A percentile compares a stretch with the other conserved stretches of the same genome.
phyloP scores from a whole-genome alignment of 306 rosid species.

The Alnus rubra region DNA sequence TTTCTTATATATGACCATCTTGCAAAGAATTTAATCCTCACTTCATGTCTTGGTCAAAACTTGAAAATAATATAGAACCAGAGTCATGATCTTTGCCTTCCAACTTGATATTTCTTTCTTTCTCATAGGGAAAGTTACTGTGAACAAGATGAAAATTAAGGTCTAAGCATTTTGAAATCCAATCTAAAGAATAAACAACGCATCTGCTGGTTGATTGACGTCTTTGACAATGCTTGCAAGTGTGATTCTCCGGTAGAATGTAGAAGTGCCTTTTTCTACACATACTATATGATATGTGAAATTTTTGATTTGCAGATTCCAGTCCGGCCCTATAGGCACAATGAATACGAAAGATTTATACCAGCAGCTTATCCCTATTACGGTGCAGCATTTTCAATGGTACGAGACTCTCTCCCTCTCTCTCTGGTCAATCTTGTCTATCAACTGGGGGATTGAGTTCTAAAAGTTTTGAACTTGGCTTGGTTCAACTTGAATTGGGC shows the following conservation, averaged over 20 bases:
- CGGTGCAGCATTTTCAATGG: slow-evolving; percentile 93
- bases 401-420: slow-evolving; percentile 35
- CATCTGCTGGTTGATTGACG: neutral
- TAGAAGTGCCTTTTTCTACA: neutral
- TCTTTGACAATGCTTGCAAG: neutral
- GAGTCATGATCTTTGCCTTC: neutral
- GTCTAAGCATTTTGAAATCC: neutral
- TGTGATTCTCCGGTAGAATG: neutral
- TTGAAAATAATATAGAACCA: neutral
- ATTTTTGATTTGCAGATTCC: slow-evolving; percentile 71
- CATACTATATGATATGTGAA: slow-evolving; percentile 7
- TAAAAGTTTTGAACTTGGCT: neutral
- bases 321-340: slow-evolving; percentile 91
- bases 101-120: neutral
- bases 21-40: neutral
- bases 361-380: slow-evolving; percentile 95
- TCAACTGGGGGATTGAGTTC: neutral
- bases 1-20: neutral
- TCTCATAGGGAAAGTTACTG: neutral
- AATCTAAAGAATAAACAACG: neutral
- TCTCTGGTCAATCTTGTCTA: neutral
- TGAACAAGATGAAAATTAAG: neutral
- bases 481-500: neutral
- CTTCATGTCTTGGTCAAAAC: neutral
- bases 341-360: slow-evolving; percentile 94